Conservation (phyloP, 2,329 filamentous ascomycete species). For the Zopfia rhizophila region DNA sequence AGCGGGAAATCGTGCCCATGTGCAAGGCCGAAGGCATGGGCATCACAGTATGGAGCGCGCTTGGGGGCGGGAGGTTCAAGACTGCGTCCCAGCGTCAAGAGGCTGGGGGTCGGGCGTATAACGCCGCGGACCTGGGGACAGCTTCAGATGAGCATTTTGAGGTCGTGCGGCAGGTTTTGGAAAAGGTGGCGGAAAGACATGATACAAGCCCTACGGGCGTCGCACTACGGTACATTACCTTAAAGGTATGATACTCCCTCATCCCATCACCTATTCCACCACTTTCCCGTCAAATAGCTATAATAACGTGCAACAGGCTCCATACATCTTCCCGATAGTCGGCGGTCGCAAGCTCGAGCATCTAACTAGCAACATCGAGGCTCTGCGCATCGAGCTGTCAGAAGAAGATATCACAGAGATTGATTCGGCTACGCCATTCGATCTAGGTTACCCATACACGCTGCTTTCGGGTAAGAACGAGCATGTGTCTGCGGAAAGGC, state of each 20-base stretch:
- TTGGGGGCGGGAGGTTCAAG: slow-evolving; percentile 55
- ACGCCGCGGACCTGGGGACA: slow-evolving; percentile 40
- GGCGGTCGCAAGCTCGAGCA: slow-evolving; percentile 74
- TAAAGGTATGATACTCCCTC: no score
- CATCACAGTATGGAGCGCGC: slow-evolving; percentile 60
- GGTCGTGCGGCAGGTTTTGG: slow-evolving; percentile 62
- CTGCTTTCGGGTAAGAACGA: no score
- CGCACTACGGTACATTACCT: slow-evolving; percentile 74
- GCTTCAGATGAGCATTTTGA: slow-evolving; percentile 58
- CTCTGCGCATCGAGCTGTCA: slow-evolving; percentile 57
- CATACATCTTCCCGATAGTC: slow-evolving; percentile 76
- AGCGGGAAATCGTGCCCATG: slow-evolving; percentile 72
- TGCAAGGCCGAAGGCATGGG: slow-evolving; percentile 67
- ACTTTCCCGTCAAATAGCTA: no score
- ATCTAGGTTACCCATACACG: slow-evolving; percentile 64
- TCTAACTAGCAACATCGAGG: slow-evolving; percentile 68
- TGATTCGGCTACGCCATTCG: slow-evolving; percentile 61
- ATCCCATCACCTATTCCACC: no score
- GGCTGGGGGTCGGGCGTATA: slow-evolving; percentile 24
- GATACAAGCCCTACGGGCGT: slow-evolving; percentile 62
- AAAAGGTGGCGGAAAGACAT: slow-evolving; percentile 65
- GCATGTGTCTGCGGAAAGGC: no score
- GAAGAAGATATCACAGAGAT: slow-evolving; percentile 62
- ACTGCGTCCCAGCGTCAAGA: slow-evolving; percentile 18
- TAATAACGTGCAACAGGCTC: slow-evolving; percentile 73